These are phyloP conservation scores for Russula emetica DNA, from an alignment of 768 basidiomycete species.

Conservation along the genomic window DNA sequence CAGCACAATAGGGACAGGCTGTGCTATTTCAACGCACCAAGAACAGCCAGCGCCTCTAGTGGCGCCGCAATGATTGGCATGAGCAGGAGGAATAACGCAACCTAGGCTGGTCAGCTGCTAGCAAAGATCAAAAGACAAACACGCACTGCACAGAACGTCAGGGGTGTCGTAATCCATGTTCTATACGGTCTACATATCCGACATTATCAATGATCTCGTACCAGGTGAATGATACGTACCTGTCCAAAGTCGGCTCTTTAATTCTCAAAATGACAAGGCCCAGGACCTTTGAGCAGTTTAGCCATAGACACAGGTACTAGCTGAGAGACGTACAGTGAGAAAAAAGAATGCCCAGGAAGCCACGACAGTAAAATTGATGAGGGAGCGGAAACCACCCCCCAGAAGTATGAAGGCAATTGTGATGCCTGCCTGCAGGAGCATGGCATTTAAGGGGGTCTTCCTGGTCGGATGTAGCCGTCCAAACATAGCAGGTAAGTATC, in stretches of 20 bases:
- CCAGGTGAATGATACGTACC: conserved; percentile 40
- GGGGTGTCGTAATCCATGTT: conserved; percentile 86
- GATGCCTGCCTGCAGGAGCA: conserved; percentile 69
- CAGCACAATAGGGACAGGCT: conserved; percentile 11
- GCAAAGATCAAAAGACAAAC: conserved; percentile 1
- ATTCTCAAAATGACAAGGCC: conserved; percentile 84
- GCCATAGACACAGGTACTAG: neutral
- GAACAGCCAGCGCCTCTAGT: conserved; percentile 76
- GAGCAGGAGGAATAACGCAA: conserved; percentile 83
- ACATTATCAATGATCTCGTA: neutral
- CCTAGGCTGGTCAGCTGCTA: conserved; percentile 40
- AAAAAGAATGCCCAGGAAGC: conserved; percentile 88
- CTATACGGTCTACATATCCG: conserved; percentile 71
- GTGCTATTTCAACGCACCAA: conserved; percentile 50
- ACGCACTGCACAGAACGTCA: conserved; percentile 82
- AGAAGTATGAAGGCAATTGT: conserved; percentile 76
- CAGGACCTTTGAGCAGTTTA: conserved; percentile 53
- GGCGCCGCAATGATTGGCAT: conserved; percentile 97
- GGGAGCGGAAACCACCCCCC: conserved; percentile 83
- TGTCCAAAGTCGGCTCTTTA: conserved; percentile 84
- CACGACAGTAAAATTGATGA: conserved; percentile 88
- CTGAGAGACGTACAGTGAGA: conserved; percentile 55
- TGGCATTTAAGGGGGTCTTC: conserved; percentile 85
- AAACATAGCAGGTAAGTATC: conserved; percentile 82
- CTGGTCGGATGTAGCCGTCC: conserved; percentile 68